Evolutionary conservation across 352 stramenopile species (phyloP).

Genomic region (Pythium pyrilobum): DNA sequence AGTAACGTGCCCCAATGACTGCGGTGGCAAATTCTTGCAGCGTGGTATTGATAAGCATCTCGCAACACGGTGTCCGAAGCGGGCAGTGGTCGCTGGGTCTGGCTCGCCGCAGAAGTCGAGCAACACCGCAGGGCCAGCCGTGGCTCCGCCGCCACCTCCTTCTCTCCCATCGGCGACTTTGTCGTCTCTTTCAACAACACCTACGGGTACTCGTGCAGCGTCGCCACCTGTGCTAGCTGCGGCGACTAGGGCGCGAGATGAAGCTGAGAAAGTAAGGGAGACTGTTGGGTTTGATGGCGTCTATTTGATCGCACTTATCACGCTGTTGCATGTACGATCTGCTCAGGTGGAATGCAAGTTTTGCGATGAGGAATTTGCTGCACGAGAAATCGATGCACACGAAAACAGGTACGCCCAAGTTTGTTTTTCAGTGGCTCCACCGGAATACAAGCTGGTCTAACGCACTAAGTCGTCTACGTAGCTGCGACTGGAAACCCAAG

Average conservation of each 20-base stretch:
- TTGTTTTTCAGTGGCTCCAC: background rate
- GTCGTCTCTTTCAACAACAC: background rate
- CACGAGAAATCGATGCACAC: slow-evolving; percentile 47
- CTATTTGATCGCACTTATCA: too few species aligned
- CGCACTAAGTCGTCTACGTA: slow-evolving; percentile 10
- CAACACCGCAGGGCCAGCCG: background rate
- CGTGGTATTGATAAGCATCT: slow-evolving; percentile 71
- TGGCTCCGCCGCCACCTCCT: background rate
- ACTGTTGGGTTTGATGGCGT: too few species aligned
- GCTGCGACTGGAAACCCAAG: slow-evolving; percentile 74
- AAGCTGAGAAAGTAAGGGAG: background rate
- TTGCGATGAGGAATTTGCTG: slow-evolving; percentile 65
- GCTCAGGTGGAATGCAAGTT: slow-evolving; percentile 66
- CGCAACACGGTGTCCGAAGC: slow-evolving; percentile 52
- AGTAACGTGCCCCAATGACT: slow-evolving; percentile 70
- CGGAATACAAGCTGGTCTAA: background rate
- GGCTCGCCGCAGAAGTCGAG: background rate
- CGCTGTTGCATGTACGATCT: too few species aligned
- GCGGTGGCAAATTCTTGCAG: slow-evolving; percentile 75
- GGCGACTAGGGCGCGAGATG: too few species aligned
- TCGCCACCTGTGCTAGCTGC: background rate
- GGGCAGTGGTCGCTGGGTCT: background rate
- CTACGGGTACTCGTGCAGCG: background rate
- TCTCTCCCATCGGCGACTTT: too few species aligned
- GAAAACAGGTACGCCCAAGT: slow-evolving; percentile 43